phyloP scores from a whole-genome alignment of 2,329 filamentous ascomycete genomes.

The Calonectria montana region DNA sequence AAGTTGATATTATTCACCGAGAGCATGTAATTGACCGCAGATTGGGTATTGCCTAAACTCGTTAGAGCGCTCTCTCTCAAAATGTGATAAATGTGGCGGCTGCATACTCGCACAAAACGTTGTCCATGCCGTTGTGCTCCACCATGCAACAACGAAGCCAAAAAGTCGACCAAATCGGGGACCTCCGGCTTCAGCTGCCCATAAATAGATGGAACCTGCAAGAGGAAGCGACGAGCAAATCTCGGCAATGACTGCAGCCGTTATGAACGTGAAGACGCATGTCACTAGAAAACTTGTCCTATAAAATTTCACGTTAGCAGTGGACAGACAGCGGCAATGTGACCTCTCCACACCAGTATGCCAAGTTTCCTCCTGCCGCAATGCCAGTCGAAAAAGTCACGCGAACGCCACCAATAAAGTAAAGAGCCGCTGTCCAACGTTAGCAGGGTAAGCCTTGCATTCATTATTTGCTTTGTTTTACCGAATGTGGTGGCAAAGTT shows the following conservation, averaged over 20 bases:
- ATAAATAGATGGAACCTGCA: constrained; percentile 70
- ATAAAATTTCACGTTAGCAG: background rate
- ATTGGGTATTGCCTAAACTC: constrained; percentile 58
- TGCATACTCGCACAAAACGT: constrained; percentile 63
- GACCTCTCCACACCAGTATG: constrained; percentile 62
- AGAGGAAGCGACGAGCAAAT: constrained; percentile 70
- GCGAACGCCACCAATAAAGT: constrained; percentile 70
- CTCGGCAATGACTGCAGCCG: constrained; percentile 69
- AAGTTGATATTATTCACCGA: constrained; percentile 47
- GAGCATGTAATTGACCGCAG: constrained; percentile 64
- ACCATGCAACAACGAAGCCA: constrained; percentile 73
- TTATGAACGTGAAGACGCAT: constrained; percentile 70
- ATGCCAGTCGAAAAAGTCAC: constrained; percentile 73
- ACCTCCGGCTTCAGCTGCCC: constrained; percentile 70
- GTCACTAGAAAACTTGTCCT: constrained; percentile 71
- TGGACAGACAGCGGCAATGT: background rate
- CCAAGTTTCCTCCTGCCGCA: constrained; percentile 68
- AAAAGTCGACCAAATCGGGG: constrained; percentile 65
- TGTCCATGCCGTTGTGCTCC: constrained; percentile 72
- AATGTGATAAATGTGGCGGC: background rate
- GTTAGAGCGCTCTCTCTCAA: background rate
- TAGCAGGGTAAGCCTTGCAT: background rate
- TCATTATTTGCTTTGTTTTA: constrained; percentile 43
- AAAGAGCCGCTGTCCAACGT: constrained; percentile 63
- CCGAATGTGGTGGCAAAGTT: constrained; percentile 71